A percentile compares a stretch with the other conserved stretches of the same genome.
Evolutionary conservation across 1,139 yeast species (phyloP).

Genomic region (Lodderomyces orthopsilosis): DNA sequence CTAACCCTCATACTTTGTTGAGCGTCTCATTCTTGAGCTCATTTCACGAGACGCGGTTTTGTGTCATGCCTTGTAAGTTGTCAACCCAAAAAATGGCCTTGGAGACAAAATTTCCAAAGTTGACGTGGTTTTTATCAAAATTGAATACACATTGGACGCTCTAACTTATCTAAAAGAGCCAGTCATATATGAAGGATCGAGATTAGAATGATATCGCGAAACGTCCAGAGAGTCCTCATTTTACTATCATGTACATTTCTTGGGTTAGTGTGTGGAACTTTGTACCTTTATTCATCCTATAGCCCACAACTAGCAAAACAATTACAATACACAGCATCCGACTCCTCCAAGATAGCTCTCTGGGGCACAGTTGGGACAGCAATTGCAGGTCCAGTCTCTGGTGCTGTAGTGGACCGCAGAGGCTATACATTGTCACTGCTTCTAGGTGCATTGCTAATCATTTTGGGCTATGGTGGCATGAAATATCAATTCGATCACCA

Average conservation of each 20-base stretch:
- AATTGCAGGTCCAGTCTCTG: constrained; percentile 56
- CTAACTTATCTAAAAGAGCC: neutral
- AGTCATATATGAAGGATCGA: neutral
- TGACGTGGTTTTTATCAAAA: neutral
- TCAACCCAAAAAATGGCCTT: neutral
- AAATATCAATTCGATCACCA: constrained; percentile 41
- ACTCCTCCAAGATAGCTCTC: constrained; percentile 55
- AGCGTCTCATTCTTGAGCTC: neutral
- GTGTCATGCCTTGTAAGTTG: neutral
- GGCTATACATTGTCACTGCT: constrained; percentile 48
- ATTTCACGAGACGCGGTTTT: neutral
- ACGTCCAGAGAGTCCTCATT: constrained; percentile 32
- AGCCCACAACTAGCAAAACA: constrained; percentile 61
- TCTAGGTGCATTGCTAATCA: constrained; percentile 43
- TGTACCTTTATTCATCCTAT: constrained; percentile 58
- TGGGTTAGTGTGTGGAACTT: constrained; percentile 59
- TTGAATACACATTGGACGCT: neutral
- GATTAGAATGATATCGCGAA: constrained; percentile 19
- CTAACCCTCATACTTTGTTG: no score
- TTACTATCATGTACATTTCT: constrained; percentile 47
- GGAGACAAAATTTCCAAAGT: neutral
- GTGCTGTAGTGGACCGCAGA: constrained; percentile 52
- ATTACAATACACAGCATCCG: constrained; percentile 51
- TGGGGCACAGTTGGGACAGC: constrained; percentile 61
- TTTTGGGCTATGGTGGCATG: constrained; percentile 46